phyloP scores from a whole-genome alignment of 768 basidiomycete species.

The Boletus rubescentipes region DNA sequence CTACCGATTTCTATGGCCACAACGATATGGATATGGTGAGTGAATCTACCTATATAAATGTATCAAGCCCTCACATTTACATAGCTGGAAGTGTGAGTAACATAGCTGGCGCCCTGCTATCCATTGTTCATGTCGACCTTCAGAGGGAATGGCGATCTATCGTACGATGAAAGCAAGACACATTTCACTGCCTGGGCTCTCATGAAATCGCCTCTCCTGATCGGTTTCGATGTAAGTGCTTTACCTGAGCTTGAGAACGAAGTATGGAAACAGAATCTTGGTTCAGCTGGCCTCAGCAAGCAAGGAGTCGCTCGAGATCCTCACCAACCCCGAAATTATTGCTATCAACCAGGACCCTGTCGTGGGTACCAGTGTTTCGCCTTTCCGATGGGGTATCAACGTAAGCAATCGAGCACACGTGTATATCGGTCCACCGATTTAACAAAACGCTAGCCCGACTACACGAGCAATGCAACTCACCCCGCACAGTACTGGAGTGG shows the following conservation, averaged over 20 bases:
- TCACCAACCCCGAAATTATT: conserved; percentile 62
- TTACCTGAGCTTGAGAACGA: conserved; percentile 8
- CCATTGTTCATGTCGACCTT: background rate
- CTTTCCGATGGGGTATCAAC: conserved; percentile 69
- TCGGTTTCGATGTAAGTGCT: conserved; percentile 53
- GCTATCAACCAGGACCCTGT: conserved; percentile 70
- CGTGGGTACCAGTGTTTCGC: conserved; percentile 58
- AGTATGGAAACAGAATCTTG: background rate
- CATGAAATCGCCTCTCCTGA: conserved; percentile 66
- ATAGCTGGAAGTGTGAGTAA: conserved; percentile 55
- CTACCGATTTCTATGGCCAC: conserved; percentile 65
- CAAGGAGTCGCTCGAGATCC: conserved; percentile 50
- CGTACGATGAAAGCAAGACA: conserved; percentile 62
- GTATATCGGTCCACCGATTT: background rate
- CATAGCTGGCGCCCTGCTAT: background rate
- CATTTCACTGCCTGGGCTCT: conserved; percentile 76
- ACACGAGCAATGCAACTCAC: conserved; percentile 41
- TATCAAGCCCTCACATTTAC: background rate
- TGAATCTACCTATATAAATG: conserved; percentile 6
- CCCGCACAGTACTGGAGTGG: conserved; percentile 78
- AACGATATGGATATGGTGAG: conserved; percentile 69
- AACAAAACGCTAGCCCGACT: conserved; percentile 31
- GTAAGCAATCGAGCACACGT: conserved; percentile 35
- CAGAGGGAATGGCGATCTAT: conserved; percentile 63
- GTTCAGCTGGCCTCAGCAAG: conserved; percentile 50